These are phyloP conservation scores for Gremmenia infestans DNA, from an alignment of 2,329 filamentous ascomycete genomes.

Conservation along the genomic window DNA sequence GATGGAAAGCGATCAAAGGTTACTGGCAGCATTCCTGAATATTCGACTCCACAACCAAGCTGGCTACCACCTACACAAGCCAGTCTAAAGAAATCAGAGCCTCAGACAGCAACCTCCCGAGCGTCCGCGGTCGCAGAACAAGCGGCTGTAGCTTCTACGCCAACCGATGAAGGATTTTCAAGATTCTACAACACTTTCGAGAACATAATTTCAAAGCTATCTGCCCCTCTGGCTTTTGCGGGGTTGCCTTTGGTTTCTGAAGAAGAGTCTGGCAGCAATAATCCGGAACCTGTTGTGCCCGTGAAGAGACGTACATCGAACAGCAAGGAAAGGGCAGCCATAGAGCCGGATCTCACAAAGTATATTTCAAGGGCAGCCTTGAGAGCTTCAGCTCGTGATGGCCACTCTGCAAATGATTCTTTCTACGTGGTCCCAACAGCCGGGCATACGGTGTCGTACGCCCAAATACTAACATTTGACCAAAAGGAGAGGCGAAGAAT, in stretches of 20 bases:
- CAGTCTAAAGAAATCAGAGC: slow-evolving; percentile 25
- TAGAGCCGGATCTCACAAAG: slow-evolving; percentile 72
- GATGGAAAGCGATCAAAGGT: slow-evolving; percentile 48
- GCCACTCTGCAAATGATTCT: slow-evolving; percentile 60
- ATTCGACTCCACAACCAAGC: slow-evolving; percentile 41
- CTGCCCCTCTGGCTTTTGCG: slow-evolving; percentile 86
- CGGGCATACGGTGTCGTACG: slow-evolving; percentile 88
- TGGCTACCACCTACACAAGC: slow-evolving; percentile 44
- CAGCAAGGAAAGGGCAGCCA: slow-evolving; percentile 29
- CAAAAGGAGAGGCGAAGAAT: slow-evolving; percentile 61
- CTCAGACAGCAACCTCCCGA: slow-evolving; percentile 17
- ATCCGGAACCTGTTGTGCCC: slow-evolving; percentile 35
- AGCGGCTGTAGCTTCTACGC: slow-evolving; percentile 27
- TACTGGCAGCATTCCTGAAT: slow-evolving; percentile 45
- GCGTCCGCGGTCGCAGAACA: slow-evolving; percentile 32
- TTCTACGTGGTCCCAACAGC: slow-evolving; percentile 95
- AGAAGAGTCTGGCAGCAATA: slow-evolving; percentile 34
- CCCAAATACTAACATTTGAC: slow-evolving; percentile 73
- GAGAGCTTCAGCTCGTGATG: slow-evolving; percentile 67
- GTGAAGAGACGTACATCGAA: slow-evolving; percentile 27
- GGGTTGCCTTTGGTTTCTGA: slow-evolving; percentile 70
- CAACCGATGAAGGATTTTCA: slow-evolving; percentile 72
- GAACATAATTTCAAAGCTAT: slow-evolving; percentile 80
- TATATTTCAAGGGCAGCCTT: slow-evolving; percentile 84
- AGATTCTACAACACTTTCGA: slow-evolving; percentile 92